Evolutionary conservation across 371 early-diverging fungal genomes (phyloP).

Genomic region (Mortierella sp.): DNA sequence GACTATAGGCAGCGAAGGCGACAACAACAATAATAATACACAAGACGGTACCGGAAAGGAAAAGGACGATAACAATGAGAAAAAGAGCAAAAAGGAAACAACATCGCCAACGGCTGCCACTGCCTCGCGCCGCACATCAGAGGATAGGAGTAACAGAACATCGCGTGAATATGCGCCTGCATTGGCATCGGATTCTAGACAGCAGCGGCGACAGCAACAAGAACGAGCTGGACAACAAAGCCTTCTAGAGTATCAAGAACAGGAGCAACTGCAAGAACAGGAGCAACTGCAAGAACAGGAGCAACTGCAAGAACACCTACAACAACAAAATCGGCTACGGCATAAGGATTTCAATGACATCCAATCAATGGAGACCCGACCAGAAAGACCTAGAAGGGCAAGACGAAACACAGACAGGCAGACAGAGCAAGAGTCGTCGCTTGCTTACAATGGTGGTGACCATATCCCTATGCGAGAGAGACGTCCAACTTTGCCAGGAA

Average conservation of each 20-base stretch:
- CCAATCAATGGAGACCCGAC: neutral
- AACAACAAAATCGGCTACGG: neutral
- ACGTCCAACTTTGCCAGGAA: neutral
- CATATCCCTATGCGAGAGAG: neutral
- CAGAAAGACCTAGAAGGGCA: neutral
- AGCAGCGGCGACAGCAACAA: neutral
- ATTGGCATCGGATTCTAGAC: too few species aligned
- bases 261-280: neutral
- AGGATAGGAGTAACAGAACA: too few species aligned
- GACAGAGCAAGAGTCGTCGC: neutral
- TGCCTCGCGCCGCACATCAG: too few species aligned
- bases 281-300: neutral
- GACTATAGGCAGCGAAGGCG: neutral
- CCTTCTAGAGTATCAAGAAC: neutral
- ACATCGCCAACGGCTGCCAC: too few species aligned
- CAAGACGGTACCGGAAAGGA: too few species aligned
- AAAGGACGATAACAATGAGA: too few species aligned
- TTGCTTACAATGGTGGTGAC: neutral
- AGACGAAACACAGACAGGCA: slow-evolving; percentile 2
- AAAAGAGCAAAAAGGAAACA: too few species aligned
- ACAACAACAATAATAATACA: too few species aligned
- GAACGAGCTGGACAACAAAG: neutral
- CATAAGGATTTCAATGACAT: neutral
- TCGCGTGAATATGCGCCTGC: too few species aligned
- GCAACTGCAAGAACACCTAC: neutral